Evolutionary conservation across 805 yeast species (phyloP), one percentile per base, ranked within the genome.

Genomic region (Suhomyces xylopsoci): DNA sequence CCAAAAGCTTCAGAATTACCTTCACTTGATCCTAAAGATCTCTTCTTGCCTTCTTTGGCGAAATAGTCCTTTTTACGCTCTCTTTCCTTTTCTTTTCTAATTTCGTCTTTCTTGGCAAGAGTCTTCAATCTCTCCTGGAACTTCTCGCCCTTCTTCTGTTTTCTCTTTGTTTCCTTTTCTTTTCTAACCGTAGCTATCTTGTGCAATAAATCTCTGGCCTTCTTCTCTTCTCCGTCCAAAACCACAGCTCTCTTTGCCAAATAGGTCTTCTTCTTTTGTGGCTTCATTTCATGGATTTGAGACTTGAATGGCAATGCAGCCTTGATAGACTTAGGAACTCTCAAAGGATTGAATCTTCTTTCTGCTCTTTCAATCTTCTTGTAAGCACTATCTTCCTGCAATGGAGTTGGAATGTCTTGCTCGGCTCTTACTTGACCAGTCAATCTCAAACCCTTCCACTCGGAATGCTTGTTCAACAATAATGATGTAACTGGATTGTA

Each of bases 401-500:
- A 70, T 47, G 93, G 93, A 0, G 94, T 83, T 19, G 80, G 82
- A 46, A 90, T 63, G 38, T 79, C 81, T 59, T 79, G 69, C 22
- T 81, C 96, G 20, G 94, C 93, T 63, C 99, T 83, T 43, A 94
- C 91, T 62, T 87, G 87, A 53, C 99, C 99, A 0, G 97, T 94
- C 56, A 93, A 78, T 65, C 96, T 82, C 96, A 94, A 91, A 57
- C 99, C 99, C 63, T 82, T 82, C 99, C 99, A 94, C 63, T 89
- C 89, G 30, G 79, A 76, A 72, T 94, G 94, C 59, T 90, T 82
- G 34, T 75, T 66, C 53, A 92, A 70, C 62, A 96, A 77, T 65
- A 93, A 76, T 1, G 99, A 94, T 0, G 97, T 88, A 19, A 94
- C 98, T 1, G 98, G 98, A 66, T 94, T 96, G 71, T 93, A 96